Percentiles rank a stretch among this genome's conserved stretches.
Conservation (phyloP, 176 grass and related monocot species). For the Aechmea fasciata region DNA sequence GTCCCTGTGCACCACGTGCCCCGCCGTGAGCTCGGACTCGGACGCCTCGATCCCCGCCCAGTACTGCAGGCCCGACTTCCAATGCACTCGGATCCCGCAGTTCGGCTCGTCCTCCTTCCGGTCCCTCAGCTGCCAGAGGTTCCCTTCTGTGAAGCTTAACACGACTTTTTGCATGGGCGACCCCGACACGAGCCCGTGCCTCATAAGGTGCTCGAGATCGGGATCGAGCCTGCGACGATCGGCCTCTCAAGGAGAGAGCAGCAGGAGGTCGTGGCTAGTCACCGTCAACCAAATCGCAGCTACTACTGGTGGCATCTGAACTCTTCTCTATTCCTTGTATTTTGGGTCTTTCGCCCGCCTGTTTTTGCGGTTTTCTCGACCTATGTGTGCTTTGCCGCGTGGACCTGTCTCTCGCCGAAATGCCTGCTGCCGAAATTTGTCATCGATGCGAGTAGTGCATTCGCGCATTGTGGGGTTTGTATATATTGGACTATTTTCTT, state of each 20-base stretch:
- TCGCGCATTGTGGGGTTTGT: slow-evolving; percentile 21
- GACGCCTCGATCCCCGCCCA: slow-evolving; percentile 23
- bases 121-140: slow-evolving; percentile 76
- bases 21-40: slow-evolving; percentile 53
- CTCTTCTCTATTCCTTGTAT: slow-evolving; percentile 1
- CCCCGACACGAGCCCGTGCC: slow-evolving; percentile 52
- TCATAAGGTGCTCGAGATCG: slow-evolving; percentile 44
- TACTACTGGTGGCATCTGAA: slow-evolving; percentile 40
- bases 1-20: slow-evolving; percentile 71
- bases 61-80: slow-evolving; percentile 48
- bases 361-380: slow-evolving; percentile 17
- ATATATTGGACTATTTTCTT: slow-evolving; percentile 35
- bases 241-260: slow-evolving; percentile 57
- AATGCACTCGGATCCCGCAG: slow-evolving; percentile 37
- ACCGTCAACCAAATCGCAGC: slow-evolving; percentile 45
- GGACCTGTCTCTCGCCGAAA: slow-evolving; percentile 2
- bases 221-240: slow-evolving; percentile 42
- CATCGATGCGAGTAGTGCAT: slow-evolving; percentile 27
- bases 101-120: slow-evolving; percentile 71
- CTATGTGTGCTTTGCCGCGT: slow-evolving; percentile 21
- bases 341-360: slow-evolving; percentile 7
- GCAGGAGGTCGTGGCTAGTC: slow-evolving; percentile 50
- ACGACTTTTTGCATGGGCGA: slow-evolving; percentile 70
- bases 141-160: slow-evolving; percentile 56
- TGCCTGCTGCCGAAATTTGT: slow-evolving; percentile 1